These are phyloP conservation scores for Pyrus bretschneideri DNA, from an alignment of 306 rosid genomes.

Conservation along the genomic window DNA sequence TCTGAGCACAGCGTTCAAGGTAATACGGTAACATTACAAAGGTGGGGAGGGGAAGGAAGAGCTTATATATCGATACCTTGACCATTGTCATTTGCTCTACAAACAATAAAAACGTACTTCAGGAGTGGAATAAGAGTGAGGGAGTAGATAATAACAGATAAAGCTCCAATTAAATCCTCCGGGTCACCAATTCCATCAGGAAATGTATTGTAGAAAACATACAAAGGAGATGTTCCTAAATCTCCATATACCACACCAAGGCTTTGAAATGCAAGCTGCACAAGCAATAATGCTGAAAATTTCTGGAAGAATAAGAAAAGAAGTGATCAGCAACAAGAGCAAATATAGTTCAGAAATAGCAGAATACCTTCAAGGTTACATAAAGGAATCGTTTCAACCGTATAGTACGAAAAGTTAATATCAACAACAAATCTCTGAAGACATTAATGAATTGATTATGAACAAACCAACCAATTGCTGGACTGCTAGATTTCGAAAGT, in stretches of 20 bases:
- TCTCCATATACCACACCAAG: background rate
- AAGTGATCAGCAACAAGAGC: background rate
- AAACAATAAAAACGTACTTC: constrained; percentile 80
- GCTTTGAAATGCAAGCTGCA: background rate
- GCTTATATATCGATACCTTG: constrained; percentile 65
- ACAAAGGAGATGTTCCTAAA: background rate
- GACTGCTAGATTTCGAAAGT: background rate
- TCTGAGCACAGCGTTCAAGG: background rate
- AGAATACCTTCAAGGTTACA: background rate
- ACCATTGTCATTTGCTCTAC: constrained; percentile 96
- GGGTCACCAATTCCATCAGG: constrained; percentile 57
- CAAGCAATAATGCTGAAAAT: background rate
- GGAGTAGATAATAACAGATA: constrained; percentile 90
- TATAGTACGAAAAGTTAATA: background rate
- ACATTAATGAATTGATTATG: background rate
- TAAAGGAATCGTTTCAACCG: background rate
- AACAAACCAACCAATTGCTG: background rate
- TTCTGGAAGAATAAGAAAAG: background rate
- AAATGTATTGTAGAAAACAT: constrained; percentile 16
- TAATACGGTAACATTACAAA: background rate
- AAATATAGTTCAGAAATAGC: background rate
- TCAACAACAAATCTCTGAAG: background rate
- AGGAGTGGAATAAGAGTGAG: constrained; percentile 88
- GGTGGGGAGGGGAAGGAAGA: background rate
- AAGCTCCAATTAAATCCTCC: constrained; percentile 54